A percentile compares a stretch with the other conserved stretches of the same genome.
Conservation (phyloP, 139 green algal genomes). For the Zygnema cylindricum region DNA sequence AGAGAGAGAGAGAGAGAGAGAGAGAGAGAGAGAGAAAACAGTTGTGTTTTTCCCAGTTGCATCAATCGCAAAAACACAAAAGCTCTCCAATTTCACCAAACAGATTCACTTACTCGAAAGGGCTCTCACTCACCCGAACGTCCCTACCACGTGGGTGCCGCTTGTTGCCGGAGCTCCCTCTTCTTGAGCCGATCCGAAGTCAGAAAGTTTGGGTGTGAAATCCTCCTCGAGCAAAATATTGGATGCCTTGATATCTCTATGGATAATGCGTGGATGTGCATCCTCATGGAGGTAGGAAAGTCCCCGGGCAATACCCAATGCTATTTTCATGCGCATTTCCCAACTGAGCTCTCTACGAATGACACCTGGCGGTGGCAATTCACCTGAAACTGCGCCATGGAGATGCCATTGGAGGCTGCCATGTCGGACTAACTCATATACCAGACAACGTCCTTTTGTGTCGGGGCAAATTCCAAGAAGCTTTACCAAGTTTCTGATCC, state of each 20-base stretch:
- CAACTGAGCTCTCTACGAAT: neutral
- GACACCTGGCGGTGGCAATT: neutral
- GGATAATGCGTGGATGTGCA: conserved; percentile 35
- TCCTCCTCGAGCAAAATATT: conserved; percentile 55
- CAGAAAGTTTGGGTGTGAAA: conserved; percentile 52
- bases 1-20: too few species aligned
- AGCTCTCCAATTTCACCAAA: too few species aligned
- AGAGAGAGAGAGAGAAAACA: too few species aligned
- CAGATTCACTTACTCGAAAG: too few species aligned
- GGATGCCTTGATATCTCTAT: conserved; percentile 50
- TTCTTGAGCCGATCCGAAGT: conserved; percentile 45
- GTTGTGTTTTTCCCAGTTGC: too few species aligned
- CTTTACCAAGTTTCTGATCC: conserved; percentile 54
- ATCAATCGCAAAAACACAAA: too few species aligned
- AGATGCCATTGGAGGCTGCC: conserved; percentile 46
- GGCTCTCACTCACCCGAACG: conserved; percentile 61
- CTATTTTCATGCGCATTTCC: conserved; percentile 38
- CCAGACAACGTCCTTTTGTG: conserved; percentile 9
- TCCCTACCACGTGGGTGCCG: conserved; percentile 26
- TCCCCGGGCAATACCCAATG: conserved; percentile 18
- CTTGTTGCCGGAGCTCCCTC: neutral
- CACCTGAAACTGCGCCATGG: conserved; percentile 1
- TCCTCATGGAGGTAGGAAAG: conserved; percentile 59
- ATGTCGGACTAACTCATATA: conserved; percentile 48
- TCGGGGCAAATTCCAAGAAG: conserved; percentile 54